A percentile compares a stretch with the other conserved stretches of the same genome.
These are phyloP conservation scores for Murraya paniculata DNA, from an alignment of 345 rosid species.

Conservation along the genomic window DNA sequence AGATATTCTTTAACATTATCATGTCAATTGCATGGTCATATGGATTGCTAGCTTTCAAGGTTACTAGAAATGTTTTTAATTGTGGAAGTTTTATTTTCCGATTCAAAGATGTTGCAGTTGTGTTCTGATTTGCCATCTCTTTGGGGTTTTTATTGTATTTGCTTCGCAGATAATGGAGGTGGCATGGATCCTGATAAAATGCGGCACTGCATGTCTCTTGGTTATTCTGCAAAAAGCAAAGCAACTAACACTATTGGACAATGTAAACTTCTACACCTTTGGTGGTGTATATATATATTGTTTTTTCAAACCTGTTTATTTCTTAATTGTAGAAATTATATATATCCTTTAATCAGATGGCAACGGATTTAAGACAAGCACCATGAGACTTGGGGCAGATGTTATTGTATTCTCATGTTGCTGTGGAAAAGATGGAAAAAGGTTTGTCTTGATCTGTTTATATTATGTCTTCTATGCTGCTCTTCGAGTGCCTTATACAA, in stretches of 20 bases:
- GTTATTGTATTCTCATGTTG: constrained; percentile 92
- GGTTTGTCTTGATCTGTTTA: constrained; percentile 36
- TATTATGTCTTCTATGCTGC: not conserved
- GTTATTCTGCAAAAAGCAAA: constrained; percentile 89
- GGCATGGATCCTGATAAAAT: constrained; percentile 92
- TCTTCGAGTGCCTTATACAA: not conserved
- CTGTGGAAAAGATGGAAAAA: constrained; percentile 57
- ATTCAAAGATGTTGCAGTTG: constrained; percentile 9
- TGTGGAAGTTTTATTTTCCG: not conserved
- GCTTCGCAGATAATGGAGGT: constrained; percentile 82
- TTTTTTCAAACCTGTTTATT: not conserved
- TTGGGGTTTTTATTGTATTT: not conserved
- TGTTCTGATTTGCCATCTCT: not conserved
- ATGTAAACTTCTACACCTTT: constrained; percentile 37
- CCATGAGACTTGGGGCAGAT: constrained; percentile 99
- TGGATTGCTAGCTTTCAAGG: not conserved
- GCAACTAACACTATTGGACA: constrained; percentile 81
- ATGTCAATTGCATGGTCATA: not conserved
- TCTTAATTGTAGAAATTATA: not conserved
- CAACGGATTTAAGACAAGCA: constrained; percentile 96
- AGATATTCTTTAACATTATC: not conserved
- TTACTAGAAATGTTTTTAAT: not conserved
- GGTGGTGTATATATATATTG: too few relatives aligned
- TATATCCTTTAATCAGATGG: constrained; percentile 55
- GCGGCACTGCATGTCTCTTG: constrained; percentile 90